phyloP scores from a whole-genome alignment of 208 protist genomes.

The Acanthamoeba sp. region DNA sequence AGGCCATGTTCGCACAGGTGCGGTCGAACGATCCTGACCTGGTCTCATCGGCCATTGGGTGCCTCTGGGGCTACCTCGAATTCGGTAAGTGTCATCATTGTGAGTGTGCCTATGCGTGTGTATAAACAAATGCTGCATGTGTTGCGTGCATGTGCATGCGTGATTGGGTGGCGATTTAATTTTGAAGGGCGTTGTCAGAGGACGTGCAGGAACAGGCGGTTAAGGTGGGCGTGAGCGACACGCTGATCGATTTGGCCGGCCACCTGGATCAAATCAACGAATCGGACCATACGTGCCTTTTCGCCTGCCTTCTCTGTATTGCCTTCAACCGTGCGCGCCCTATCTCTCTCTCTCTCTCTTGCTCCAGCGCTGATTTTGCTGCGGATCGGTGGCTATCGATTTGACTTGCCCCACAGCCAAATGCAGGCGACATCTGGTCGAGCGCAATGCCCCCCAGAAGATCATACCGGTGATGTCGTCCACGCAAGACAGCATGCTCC shows the following conservation, averaged over 20 bases:
- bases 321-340: neutral
- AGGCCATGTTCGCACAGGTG: neutral
- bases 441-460: neutral
- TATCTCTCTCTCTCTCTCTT: too few species aligned
- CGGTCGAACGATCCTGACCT: neutral
- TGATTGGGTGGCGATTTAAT: neutral
- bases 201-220: neutral
- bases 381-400: too few species aligned
- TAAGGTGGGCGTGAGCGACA: neutral
- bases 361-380: too few species aligned
- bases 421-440: neutral
- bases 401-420: too few species aligned
- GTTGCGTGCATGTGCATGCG: too few species aligned
- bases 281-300: neutral
- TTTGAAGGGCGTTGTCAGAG: too few species aligned
- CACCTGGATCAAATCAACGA: neutral
- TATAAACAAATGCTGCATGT: too few species aligned
- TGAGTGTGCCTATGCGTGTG: neutral
- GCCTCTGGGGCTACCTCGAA: slow-evolving; percentile 9
- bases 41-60: neutral
- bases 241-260: neutral
- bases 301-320: neutral
- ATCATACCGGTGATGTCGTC: neutral
- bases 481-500: neutral
- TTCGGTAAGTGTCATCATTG: neutral